Conservation (phyloP, 192 early-diverging fungal genomes). For the Powellomyces hirtus region DNA sequence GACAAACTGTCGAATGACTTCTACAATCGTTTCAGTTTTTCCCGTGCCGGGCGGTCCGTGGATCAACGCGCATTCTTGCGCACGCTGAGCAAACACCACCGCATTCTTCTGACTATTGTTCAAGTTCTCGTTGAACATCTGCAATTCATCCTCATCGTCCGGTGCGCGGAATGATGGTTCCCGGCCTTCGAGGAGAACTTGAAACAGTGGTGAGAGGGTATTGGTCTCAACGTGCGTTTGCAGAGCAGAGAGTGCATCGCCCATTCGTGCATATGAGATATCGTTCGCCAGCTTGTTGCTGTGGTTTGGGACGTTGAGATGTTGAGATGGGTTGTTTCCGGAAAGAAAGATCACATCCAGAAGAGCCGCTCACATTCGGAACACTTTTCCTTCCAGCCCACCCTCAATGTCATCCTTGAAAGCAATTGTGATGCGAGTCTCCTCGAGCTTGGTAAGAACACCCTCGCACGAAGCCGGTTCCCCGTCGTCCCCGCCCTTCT, state of each 20-base stretch:
- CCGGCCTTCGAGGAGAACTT: conserved; percentile 48
- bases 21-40: conserved; percentile 86
- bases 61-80: conserved; percentile 69
- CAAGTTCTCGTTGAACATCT: conserved; percentile 58
- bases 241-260: conserved; percentile 3
- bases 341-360: too few species aligned
- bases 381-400: conserved; percentile 7
- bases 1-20: conserved; percentile 76
- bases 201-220: conserved; percentile 31
- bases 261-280: conserved; percentile 25
- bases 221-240: neutral
- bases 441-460: neutral
- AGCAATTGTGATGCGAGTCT: conserved; percentile 54
- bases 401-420: conserved; percentile 60
- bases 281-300: conserved; percentile 33
- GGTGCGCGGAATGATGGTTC: conserved; percentile 30
- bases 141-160: conserved; percentile 20
- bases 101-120: conserved; percentile 75
- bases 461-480: neutral
- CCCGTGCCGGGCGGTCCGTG: conserved; percentile 77
- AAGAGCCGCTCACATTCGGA: conserved; percentile 18
- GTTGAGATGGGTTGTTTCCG: too few species aligned
- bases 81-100: conserved; percentile 56
- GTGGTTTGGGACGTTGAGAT: too few species aligned
- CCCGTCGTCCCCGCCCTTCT: neutral